These are phyloP conservation scores for Blastosporella zonata DNA, from an alignment of 1,284 basidiomycete species.

Conservation along the genomic window DNA sequence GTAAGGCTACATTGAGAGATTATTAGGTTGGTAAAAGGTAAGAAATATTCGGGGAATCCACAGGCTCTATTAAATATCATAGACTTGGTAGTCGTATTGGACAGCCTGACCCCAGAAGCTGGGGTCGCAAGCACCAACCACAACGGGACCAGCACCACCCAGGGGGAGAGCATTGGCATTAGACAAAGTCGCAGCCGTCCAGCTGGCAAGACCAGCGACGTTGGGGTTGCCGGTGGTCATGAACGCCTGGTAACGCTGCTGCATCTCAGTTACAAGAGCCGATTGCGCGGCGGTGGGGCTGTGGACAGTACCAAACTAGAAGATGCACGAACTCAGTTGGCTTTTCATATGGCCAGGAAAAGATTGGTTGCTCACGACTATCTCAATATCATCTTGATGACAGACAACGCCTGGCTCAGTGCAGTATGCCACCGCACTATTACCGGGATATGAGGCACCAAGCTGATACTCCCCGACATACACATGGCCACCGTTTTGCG, in stretches of 20 bases:
- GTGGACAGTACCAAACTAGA: slow-evolving; percentile 63
- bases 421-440: slow-evolving; percentile 54
- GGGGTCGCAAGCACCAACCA: slow-evolving; percentile 57
- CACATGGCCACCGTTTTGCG: slow-evolving; percentile 56
- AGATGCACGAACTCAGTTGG: slow-evolving; percentile 10
- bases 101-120: slow-evolving; percentile 63
- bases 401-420: slow-evolving; percentile 54
- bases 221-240: slow-evolving; percentile 60
- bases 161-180: slow-evolving; percentile 54
- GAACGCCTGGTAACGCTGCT: slow-evolving; percentile 68
- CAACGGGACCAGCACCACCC: slow-evolving; percentile 48
- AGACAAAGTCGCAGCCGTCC: slow-evolving; percentile 48
- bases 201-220: slow-evolving; percentile 39
- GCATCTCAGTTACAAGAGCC: slow-evolving; percentile 59
- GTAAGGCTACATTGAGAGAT: slow-evolving; percentile 21
- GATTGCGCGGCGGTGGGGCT: slow-evolving; percentile 56
- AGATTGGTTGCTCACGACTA: slow-evolving; percentile 49
- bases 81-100: slow-evolving; percentile 72
- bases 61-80: slow-evolving; percentile 41
- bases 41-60: not conserved
- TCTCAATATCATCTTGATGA: slow-evolving; percentile 74
- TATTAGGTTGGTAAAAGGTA: slow-evolving; percentile 1
- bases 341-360: not conserved
- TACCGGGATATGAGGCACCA: slow-evolving; percentile 69
- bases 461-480: slow-evolving; percentile 68